Evolutionary conservation across 495 filamentous ascomycete species (phyloP).

Genomic region (Mytilinidion resinicola): DNA sequence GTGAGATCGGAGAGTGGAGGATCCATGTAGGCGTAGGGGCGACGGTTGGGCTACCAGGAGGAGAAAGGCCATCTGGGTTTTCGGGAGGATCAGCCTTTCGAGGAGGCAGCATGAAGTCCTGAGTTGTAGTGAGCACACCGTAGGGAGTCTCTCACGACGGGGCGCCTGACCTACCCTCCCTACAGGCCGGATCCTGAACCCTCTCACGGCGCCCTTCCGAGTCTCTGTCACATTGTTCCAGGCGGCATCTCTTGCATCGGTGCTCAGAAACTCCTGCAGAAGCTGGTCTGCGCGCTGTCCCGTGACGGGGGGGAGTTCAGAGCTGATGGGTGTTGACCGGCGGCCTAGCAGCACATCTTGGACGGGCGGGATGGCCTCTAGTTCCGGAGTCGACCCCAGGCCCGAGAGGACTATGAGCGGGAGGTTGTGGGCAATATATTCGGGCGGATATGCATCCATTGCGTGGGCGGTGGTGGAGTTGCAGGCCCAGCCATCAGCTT

Average conservation of each 20-base stretch:
- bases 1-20: conserved; percentile 84
- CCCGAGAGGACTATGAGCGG: conserved; percentile 77
- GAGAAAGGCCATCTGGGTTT: conserved; percentile 30
- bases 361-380: conserved; percentile 9
- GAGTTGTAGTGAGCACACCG: conserved; percentile 10
- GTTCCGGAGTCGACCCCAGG: conserved; percentile 41
- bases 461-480: conserved; percentile 6
- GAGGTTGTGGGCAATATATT: conserved; percentile 74
- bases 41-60: conserved; percentile 43
- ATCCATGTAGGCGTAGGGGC: conserved; percentile 42
- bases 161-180: conserved; percentile 63
- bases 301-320: conserved; percentile 59
- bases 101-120: conserved; percentile 57
- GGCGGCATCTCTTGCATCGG: conserved; percentile 56
- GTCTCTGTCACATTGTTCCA: conserved; percentile 49
- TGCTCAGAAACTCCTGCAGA: conserved; percentile 58
- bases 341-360: conserved; percentile 48
- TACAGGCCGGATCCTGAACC: conserved; percentile 60
- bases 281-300: conserved; percentile 59
- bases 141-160: conserved; percentile 7
- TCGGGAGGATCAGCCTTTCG: conserved; percentile 57
- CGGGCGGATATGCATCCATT: conserved; percentile 84
- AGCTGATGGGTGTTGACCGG: conserved; percentile 50
- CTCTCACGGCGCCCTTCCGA: conserved; percentile 32
- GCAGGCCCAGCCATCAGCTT: no score